These are phyloP conservation scores for Coemansia sp. DNA, from an alignment of 192 early-diverging fungal genomes.

Conservation along the genomic window DNA sequence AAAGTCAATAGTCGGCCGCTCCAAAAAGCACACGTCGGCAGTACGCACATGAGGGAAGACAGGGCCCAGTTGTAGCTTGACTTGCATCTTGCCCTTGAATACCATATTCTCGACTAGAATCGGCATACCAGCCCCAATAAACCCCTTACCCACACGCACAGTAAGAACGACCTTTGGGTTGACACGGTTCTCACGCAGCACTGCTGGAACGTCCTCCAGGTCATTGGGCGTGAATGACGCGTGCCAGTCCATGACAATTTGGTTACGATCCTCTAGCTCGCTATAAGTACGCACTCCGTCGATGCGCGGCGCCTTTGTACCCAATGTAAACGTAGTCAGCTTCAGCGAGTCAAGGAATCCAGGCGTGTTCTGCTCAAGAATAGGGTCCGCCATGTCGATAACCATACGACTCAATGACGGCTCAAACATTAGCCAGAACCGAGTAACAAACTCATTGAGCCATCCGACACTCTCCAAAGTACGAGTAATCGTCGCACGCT, in stretches of 20 bases:
- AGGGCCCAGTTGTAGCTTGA: conserved; percentile 83
- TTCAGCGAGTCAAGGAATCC: conserved; percentile 79
- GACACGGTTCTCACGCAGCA: conserved; percentile 68
- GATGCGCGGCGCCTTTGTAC: conserved; percentile 75
- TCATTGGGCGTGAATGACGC: conserved; percentile 85
- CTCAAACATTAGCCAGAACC: conserved; percentile 92
- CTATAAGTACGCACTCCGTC: conserved; percentile 73
- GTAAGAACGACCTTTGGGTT: conserved; percentile 89
- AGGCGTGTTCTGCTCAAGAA: conserved; percentile 76
- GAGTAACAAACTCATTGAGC: conserved; percentile 85
- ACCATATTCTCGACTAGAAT: conserved; percentile 86
- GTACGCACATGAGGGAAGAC: conserved; percentile 76
- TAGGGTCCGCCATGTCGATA: conserved; percentile 69
- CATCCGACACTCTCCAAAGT: conserved; percentile 78
- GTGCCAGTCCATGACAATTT: conserved; percentile 89
- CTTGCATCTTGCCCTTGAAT: conserved; percentile 74
- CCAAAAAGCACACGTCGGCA: conserved; percentile 82
- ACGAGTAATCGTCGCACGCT: conserved; percentile 52
- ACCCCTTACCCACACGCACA: conserved; percentile 84
- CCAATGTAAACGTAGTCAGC: conserved; percentile 75
- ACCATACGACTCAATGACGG: conserved; percentile 79
- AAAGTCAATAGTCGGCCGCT: conserved; percentile 88
- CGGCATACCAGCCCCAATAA: conserved; percentile 82
- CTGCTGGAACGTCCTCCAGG: conserved; percentile 68
- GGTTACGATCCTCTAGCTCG: conserved; percentile 70